These are phyloP conservation scores for Omphalotus guepiniiformis DNA, from an alignment of 768 basidiomycete species.

Conservation along the genomic window DNA sequence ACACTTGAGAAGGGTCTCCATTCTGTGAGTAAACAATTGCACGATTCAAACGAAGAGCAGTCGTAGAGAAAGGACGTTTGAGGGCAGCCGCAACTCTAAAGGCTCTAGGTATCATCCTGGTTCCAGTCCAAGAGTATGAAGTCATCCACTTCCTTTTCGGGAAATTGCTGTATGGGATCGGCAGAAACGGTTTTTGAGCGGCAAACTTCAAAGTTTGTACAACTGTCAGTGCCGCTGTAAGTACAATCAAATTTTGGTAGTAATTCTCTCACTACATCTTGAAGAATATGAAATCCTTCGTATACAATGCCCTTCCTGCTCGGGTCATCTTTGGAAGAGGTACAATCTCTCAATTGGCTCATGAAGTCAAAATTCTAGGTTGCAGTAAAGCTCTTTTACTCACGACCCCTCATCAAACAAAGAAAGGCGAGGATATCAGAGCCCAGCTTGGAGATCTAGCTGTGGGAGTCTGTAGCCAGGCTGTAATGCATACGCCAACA, in stretches of 20 bases:
- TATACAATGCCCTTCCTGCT: conserved; percentile 32
- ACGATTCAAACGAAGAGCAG: conserved; percentile 37
- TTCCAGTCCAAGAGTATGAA: no score
- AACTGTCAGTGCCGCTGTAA: no score
- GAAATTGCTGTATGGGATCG: no score
- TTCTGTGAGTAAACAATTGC: conserved; percentile 60
- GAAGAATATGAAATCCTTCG: conserved; percentile 31
- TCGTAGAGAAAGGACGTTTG: conserved; percentile 28
- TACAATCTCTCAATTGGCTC: conserved; percentile 25
- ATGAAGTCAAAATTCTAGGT: conserved; percentile 26
- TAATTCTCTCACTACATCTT: no score
- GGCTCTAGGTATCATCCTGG: no score
- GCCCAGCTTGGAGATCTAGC: conserved; percentile 14
- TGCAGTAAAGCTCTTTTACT: conserved; percentile 30
- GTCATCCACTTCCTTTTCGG: no score
- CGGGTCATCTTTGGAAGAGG: conserved; percentile 36
- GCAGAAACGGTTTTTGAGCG: no score
- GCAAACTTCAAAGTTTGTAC: no score
- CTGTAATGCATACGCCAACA: conserved; percentile 38
- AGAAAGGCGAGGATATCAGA: conserved; percentile 21
- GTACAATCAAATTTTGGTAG: no score
- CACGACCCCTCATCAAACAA: conserved; percentile 28
- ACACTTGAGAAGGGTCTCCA: conserved; percentile 61
- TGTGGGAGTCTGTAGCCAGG: conserved; percentile 33
- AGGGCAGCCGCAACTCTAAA: no score